Percentiles rank a stretch among this genome's conserved stretches.
Evolutionary conservation across 495 filamentous ascomycete genomes (phyloP).

Genomic region (Pyrenula aspistea): DNA sequence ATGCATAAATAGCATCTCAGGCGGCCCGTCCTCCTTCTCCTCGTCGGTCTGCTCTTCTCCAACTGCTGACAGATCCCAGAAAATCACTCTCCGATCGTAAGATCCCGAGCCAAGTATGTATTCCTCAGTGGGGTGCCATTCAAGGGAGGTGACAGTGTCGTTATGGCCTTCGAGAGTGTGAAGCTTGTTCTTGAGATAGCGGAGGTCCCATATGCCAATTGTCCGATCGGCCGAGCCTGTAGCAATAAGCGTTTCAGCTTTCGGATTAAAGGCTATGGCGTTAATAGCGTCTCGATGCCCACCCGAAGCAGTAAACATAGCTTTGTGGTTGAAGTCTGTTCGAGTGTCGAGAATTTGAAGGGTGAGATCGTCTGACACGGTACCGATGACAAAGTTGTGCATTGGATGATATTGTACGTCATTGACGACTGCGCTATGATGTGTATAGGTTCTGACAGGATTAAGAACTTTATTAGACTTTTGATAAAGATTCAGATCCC

Average conservation of each 20-base stretch:
- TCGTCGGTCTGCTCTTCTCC: slow-evolving; percentile 93
- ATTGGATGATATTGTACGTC: slow-evolving; percentile 91
- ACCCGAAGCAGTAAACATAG: slow-evolving; percentile 48
- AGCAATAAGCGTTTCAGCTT: slow-evolving; percentile 71
- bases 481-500: slow-evolving; percentile 66
- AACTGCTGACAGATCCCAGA: slow-evolving; percentile 87
- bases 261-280: slow-evolving; percentile 83
- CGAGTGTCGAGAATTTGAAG: slow-evolving; percentile 85
- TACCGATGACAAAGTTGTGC: slow-evolving; percentile 70
- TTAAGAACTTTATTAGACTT: slow-evolving; percentile 58
- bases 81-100: slow-evolving; percentile 85
- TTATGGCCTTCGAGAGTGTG: slow-evolving; percentile 76
- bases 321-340: slow-evolving; percentile 45
- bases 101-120: slow-evolving; percentile 80
- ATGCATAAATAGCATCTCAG: slow-evolving; percentile 98
- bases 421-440: slow-evolving; percentile 86
- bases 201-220: slow-evolving; percentile 89
- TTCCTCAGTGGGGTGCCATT: slow-evolving; percentile 87
- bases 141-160: slow-evolving; percentile 78
- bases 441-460: slow-evolving; percentile 63
- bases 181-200: slow-evolving; percentile 74
- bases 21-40: slow-evolving; percentile 91
- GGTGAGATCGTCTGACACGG: slow-evolving; percentile 89
- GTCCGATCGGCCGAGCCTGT: slow-evolving; percentile 92
- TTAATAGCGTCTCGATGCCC: slow-evolving; percentile 89